Evolutionary conservation across 1,284 basidiomycete species (phyloP).

Genomic region (Microbotryomycetes sp.): DNA sequence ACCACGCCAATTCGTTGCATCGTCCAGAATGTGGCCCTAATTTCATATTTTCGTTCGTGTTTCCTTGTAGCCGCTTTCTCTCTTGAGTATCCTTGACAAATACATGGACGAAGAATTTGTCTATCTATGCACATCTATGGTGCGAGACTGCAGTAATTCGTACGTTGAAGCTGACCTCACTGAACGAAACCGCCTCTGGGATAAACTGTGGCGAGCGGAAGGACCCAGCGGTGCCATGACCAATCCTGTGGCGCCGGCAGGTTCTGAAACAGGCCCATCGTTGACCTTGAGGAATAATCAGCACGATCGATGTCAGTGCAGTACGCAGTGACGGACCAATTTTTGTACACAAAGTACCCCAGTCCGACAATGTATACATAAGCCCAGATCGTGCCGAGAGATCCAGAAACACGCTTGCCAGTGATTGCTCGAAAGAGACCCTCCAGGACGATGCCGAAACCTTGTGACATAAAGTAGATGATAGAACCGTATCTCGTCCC

Average conservation of each 20-base stretch:
- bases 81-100: too few species aligned
- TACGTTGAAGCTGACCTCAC: not conserved
- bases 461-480: slow-evolving; percentile 30
- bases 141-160: too few species aligned
- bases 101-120: too few species aligned
- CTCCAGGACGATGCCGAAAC: slow-evolving; percentile 28
- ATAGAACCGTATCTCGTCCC: slow-evolving; percentile 15
- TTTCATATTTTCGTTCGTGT: too few species aligned
- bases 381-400: slow-evolving; percentile 22
- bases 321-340: not conserved
- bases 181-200: not conserved
- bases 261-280: not conserved
- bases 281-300: not conserved
- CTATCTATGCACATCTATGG: too few species aligned
- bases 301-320: not conserved
- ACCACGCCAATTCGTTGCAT: too few species aligned
- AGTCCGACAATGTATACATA: slow-evolving; percentile 1
- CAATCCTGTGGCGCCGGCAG: not conserved
- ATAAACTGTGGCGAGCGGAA: not conserved
- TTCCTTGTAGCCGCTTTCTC: too few species aligned
- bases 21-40: too few species aligned
- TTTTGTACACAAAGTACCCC: not conserved
- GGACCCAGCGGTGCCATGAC: not conserved
- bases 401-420: slow-evolving; percentile 13
- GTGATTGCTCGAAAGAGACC: slow-evolving; percentile 12